Percentiles rank a stretch among this genome's conserved stretches.
Conservation (phyloP, 371 early-diverging fungal genomes). For the Mucor circinelloides region DNA sequence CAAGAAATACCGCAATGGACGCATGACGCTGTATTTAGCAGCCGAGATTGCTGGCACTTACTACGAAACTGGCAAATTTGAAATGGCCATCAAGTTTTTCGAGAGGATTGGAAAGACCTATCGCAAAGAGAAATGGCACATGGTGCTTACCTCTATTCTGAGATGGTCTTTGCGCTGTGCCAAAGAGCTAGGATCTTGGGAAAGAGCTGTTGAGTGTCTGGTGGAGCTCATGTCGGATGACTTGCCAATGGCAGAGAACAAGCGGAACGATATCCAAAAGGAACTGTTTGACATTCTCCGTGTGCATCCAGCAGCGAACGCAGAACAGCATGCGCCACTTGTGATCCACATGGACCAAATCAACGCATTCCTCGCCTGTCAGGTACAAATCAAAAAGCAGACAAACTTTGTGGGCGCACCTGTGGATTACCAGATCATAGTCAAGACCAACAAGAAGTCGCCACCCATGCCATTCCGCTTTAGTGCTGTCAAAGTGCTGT, state of each 20-base stretch:
- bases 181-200: slow-evolving; percentile 65
- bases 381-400: slow-evolving; percentile 49
- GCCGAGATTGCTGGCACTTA: slow-evolving; percentile 88
- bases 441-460: slow-evolving; percentile 33
- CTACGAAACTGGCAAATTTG: slow-evolving; percentile 74
- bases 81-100: slow-evolving; percentile 88
- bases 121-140: slow-evolving; percentile 83
- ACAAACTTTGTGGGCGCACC: slow-evolving; percentile 39
- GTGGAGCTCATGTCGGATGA: slow-evolving; percentile 70
- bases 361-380: slow-evolving; percentile 60
- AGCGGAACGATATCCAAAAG: slow-evolving; percentile 51
- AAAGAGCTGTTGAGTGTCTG: slow-evolving; percentile 66
- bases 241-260: slow-evolving; percentile 44
- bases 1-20: slow-evolving; percentile 68
- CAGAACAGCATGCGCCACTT: slow-evolving; percentile 31
- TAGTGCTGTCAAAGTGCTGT: slow-evolving; percentile 51
- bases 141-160: slow-evolving; percentile 70
- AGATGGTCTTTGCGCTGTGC: slow-evolving; percentile 75
- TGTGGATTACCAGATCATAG: slow-evolving; percentile 36
- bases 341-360: slow-evolving; percentile 73
- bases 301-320: slow-evolving; percentile 1
- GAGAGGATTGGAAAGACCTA: slow-evolving; percentile 88
- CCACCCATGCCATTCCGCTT: slow-evolving; percentile 51
- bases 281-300: slow-evolving; percentile 42
- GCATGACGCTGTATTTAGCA: slow-evolving; percentile 85